Conservation (phyloP, 1,284 basidiomycete species). For the Cutaneotrichosporon sp. region DNA sequence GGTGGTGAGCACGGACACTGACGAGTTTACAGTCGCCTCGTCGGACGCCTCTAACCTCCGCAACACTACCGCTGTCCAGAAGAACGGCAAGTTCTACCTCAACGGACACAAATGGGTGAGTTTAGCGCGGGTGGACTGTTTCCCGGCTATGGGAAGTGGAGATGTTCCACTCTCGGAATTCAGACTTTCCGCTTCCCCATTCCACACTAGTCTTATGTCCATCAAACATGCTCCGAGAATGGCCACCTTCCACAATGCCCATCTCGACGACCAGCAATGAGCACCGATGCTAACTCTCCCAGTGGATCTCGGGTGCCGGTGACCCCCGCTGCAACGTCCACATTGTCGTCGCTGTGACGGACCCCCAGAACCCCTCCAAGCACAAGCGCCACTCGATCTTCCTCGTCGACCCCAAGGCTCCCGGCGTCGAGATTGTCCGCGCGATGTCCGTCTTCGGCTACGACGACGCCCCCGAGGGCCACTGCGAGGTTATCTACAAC, state of each 20-base stretch:
- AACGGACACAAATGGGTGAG: constrained; percentile 90
- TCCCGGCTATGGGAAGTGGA: too few species aligned
- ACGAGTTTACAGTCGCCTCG: constrained; percentile 65
- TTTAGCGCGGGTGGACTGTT: not conserved
- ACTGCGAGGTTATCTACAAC: constrained; percentile 91
- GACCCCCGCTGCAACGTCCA: constrained; percentile 86
- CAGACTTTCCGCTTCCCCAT: too few species aligned
- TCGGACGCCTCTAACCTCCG: constrained; percentile 95
- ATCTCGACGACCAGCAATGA: too few species aligned
- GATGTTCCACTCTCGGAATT: too few species aligned
- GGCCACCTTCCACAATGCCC: too few species aligned
- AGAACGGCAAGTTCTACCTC: constrained; percentile 85
- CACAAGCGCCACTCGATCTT: constrained; percentile 91
- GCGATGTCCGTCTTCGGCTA: constrained; percentile 91
- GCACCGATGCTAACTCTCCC: not conserved
- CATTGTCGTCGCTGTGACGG: constrained; percentile 68
- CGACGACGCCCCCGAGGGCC: constrained; percentile 91
- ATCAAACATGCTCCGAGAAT: constrained; percentile 4
- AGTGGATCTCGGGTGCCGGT: constrained; percentile 95
- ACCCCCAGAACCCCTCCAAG: constrained; percentile 42
- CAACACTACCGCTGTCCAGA: constrained; percentile 70
- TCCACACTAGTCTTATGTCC: too few species aligned
- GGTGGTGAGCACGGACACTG: not conserved
- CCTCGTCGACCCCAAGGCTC: constrained; percentile 78
- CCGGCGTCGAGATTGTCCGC: constrained; percentile 82